These are phyloP conservation scores for Puya raimondii DNA, from an alignment of 176 grass and related monocot species.

Conservation along the genomic window DNA sequence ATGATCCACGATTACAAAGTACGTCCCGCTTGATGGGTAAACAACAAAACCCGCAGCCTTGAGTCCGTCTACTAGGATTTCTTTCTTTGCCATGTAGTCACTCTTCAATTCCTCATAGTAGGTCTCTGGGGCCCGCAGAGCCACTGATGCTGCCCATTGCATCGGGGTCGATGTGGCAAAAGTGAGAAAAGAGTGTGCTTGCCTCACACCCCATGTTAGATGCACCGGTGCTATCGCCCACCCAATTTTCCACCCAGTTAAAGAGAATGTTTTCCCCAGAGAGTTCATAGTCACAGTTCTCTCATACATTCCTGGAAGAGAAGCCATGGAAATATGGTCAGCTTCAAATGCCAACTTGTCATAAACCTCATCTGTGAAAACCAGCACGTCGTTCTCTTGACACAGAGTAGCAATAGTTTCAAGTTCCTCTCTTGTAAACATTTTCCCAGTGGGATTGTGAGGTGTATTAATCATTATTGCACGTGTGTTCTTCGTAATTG, in stretches of 20 bases:
- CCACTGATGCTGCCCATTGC: slow-evolving; percentile 61
- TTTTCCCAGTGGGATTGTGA: slow-evolving; percentile 98
- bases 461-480: slow-evolving; percentile 98
- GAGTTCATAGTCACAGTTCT: slow-evolving; percentile 96
- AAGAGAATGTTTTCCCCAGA: slow-evolving; percentile 89
- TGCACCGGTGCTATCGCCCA: slow-evolving; percentile 85
- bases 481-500: slow-evolving; percentile 59
- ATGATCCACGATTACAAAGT: slow-evolving; percentile 85
- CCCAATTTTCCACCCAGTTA: slow-evolving; percentile 97
- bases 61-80: slow-evolving; percentile 63
- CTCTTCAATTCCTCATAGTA: slow-evolving; percentile 76
- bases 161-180: slow-evolving; percentile 88
- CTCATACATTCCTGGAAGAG: slow-evolving; percentile 84
- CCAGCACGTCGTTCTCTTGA: slow-evolving; percentile 81
- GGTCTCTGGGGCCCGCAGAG: slow-evolving; percentile 59
- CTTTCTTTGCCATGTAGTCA: slow-evolving; percentile 71
- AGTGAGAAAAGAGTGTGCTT: slow-evolving; percentile 90
- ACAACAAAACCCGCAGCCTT: slow-evolving; percentile 69
- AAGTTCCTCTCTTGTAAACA: slow-evolving; percentile 77
- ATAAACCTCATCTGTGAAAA: slow-evolving; percentile 92
- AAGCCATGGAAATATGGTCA: slow-evolving; percentile 81
- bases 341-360: slow-evolving; percentile 87
- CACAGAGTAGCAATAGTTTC: slow-evolving; percentile 79
- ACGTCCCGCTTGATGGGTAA: slow-evolving; percentile 86
- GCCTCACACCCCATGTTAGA: slow-evolving; percentile 93